These are phyloP conservation scores for Stramenopiles sp. DNA, from an alignment of 352 stramenopile genomes.

Conservation along the genomic window DNA sequence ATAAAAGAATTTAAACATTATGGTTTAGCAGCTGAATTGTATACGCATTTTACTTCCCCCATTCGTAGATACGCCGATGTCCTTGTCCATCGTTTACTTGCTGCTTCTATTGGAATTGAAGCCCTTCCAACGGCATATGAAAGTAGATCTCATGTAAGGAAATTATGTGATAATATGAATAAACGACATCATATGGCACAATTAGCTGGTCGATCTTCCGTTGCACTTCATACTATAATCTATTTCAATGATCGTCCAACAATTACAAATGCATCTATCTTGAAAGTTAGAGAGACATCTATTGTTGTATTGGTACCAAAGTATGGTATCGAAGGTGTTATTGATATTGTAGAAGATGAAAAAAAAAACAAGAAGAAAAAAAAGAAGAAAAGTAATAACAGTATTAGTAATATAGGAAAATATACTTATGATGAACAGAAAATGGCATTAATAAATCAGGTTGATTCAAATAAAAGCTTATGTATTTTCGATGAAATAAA, in stretches of 20 bases:
- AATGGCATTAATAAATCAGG: too few species aligned
- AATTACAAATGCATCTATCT: constrained; percentile 55
- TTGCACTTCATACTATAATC: constrained; percentile 86
- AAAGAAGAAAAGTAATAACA: constrained; percentile 11
- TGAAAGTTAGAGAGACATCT: constrained; percentile 78
- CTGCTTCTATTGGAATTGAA: constrained; percentile 80
- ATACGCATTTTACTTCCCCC: constrained; percentile 98
- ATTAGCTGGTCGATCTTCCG: constrained; percentile 77
- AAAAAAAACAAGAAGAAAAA: constrained; percentile 16
- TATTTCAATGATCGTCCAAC: constrained; percentile 79
- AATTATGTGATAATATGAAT: constrained; percentile 92
- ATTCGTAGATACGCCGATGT: constrained; percentile 96
- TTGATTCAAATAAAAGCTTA: too few species aligned
- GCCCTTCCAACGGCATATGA: constrained; percentile 70
- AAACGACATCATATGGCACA: constrained; percentile 81
- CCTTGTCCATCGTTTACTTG: constrained; percentile 88
- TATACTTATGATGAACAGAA: constrained; percentile 14
- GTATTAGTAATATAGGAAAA: constrained; percentile 14
- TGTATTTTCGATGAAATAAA: too few species aligned
- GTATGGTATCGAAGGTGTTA: constrained; percentile 93
- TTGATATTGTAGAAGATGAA: constrained; percentile 57
- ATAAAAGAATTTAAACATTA: constrained; percentile 94
- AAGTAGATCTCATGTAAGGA: constrained; percentile 71
- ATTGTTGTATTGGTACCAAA: constrained; percentile 85
- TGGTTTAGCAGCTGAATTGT: constrained; percentile 85